Conservation (phyloP, 345 rosid genomes). For the Hypericum androsaemum region DNA sequence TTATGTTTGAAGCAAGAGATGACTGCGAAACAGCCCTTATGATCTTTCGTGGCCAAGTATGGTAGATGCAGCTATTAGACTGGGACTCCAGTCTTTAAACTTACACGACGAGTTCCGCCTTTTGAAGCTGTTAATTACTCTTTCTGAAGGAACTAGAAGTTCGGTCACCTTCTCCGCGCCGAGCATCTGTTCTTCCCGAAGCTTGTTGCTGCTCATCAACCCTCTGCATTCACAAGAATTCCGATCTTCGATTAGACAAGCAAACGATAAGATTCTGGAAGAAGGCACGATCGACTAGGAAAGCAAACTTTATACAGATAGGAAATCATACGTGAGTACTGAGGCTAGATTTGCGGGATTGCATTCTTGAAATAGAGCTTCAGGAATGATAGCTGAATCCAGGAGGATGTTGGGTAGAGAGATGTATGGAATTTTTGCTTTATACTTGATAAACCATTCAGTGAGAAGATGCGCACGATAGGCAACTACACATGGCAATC, state of each 20-base stretch:
- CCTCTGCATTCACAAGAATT: constrained; percentile 38
- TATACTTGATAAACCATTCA: constrained; percentile 56
- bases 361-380: constrained; percentile 71
- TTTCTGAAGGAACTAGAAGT: constrained; percentile 44
- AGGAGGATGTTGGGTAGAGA: constrained; percentile 85
- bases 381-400: constrained; percentile 65
- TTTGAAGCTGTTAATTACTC: constrained; percentile 10
- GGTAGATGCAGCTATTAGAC: constrained; percentile 57
- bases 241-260: background rate
- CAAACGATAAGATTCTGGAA: background rate
- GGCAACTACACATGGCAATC: constrained; percentile 71
- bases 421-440: constrained; percentile 76
- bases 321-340: constrained; percentile 42
- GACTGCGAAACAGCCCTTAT: constrained; percentile 5
- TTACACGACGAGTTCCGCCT: constrained; percentile 13
- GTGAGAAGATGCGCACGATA: constrained; percentile 78
- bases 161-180: constrained; percentile 47
- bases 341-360: constrained; percentile 49
- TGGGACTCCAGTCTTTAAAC: constrained; percentile 33
- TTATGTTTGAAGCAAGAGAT: background rate
- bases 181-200: constrained; percentile 43
- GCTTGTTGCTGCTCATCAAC: constrained; percentile 30
- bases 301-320: background rate
- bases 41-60: constrained; percentile 38
- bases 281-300: background rate